Evolutionary conservation across 169 alveolate species (phyloP).

Genomic region (Amoebophrya sp.): DNA sequence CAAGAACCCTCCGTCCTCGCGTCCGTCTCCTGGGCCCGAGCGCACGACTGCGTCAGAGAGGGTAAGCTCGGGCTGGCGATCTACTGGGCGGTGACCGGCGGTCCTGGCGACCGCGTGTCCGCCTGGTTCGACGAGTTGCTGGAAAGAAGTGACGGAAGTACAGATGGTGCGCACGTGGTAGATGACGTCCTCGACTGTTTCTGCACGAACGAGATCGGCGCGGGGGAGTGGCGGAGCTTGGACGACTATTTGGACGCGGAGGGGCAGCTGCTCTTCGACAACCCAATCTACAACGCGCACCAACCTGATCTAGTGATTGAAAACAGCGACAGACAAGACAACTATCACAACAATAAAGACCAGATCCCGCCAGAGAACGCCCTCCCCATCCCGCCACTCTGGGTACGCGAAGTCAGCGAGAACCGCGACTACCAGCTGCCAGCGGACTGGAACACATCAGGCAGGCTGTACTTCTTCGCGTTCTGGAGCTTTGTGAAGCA

Average conservation of each 20-base stretch:
- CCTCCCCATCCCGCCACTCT: neutral
- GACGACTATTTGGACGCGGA: too few species aligned
- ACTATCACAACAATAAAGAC: too few species aligned
- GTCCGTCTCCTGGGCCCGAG: slow-evolving; percentile 11
- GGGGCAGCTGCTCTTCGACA: too few species aligned
- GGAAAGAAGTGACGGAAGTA: neutral
- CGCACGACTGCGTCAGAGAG: neutral
- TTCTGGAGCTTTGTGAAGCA: neutral
- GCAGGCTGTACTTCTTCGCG: neutral
- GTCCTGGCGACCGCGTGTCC: neutral
- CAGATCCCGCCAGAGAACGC: too few species aligned
- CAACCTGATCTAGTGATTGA: too few species aligned
- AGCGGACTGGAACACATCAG: neutral
- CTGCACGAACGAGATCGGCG: neutral
- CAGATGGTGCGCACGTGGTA: neutral
- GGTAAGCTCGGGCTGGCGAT: neutral
- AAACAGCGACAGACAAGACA: too few species aligned
- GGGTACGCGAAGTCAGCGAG: neutral
- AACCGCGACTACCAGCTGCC: neutral
- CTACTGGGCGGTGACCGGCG: neutral
- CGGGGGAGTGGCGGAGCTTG: neutral
- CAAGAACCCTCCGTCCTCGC: neutral
- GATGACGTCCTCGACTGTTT: neutral
- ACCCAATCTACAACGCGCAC: too few species aligned
- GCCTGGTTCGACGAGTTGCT: neutral